Conservation (phyloP, 306 rosid species). For the Fragaria nilgerrensis region DNA sequence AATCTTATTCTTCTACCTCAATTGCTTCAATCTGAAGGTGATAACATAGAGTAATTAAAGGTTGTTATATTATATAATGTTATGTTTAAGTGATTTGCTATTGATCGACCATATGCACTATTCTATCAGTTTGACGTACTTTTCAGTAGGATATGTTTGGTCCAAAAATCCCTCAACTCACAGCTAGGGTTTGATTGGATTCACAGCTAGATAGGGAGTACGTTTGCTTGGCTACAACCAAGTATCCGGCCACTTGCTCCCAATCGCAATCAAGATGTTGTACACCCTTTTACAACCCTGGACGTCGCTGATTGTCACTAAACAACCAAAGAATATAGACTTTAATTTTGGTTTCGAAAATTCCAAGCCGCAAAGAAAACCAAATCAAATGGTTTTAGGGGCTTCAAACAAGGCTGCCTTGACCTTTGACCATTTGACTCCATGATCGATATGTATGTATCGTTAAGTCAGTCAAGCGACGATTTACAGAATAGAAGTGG, state of each 20-base stretch:
- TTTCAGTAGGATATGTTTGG: background rate
- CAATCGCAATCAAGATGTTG: background rate
- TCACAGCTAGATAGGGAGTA: background rate
- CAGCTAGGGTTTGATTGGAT: background rate
- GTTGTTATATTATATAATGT: background rate
- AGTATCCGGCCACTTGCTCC: background rate
- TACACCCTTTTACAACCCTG: background rate
- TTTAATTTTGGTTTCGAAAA: background rate
- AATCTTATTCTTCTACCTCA: background rate
- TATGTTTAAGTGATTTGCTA: background rate
- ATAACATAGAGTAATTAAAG: background rate
- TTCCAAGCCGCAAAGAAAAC: background rate
- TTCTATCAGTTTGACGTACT: background rate
- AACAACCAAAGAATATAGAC: background rate
- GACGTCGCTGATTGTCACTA: background rate
- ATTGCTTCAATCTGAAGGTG: background rate
- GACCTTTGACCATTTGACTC: constrained; percentile 10
- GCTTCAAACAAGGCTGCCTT: constrained; percentile 22
- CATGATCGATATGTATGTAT: background rate
- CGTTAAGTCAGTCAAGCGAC: background rate
- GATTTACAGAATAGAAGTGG: background rate
- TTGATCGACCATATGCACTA: too few species aligned
- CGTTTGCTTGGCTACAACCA: background rate
- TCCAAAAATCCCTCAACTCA: background rate
- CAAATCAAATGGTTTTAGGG: background rate